A percentile compares a stretch with the other conserved stretches of the same genome.
Conservation (phyloP, 768 basidiomycete species). For the Polyporus arcularius region DNA sequence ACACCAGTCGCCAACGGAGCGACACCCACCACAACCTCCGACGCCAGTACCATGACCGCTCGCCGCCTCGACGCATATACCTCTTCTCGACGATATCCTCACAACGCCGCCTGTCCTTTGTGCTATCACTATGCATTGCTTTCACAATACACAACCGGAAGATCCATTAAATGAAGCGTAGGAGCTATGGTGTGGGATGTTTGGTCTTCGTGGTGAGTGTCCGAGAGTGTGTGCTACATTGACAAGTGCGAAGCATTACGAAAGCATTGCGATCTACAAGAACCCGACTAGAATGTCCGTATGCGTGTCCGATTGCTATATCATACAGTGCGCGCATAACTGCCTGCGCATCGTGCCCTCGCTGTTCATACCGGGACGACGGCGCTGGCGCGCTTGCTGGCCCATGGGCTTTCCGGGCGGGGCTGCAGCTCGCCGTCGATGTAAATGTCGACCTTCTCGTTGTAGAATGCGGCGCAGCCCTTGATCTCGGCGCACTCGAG, state of each 20-base stretch:
- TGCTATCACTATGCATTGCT: neutral
- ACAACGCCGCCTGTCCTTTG: neutral
- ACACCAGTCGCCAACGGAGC: conserved; percentile 1
- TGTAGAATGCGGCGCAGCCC: conserved; percentile 61
- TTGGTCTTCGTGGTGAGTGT: no score
- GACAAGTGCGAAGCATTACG: neutral
- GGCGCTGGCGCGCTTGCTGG: conserved; percentile 9
- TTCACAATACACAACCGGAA: neutral
- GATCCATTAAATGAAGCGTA: neutral
- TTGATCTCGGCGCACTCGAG: conserved; percentile 51
- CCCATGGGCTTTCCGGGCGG: conserved; percentile 25
- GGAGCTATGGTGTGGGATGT: no score
- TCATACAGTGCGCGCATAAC: neutral
- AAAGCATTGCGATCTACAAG: conserved; percentile 13
- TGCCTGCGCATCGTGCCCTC: neutral
- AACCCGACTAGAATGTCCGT: conserved; percentile 4
- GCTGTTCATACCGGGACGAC: neutral
- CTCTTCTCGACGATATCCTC: neutral
- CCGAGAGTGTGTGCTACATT: no score
- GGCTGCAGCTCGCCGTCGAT: conserved; percentile 57
- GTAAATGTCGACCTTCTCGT: conserved; percentile 69
- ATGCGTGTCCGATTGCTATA: neutral
- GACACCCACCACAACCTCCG: neutral
- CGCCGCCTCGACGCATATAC: neutral
- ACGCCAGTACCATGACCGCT: neutral